Evolutionary conservation across 495 filamentous ascomycete species (phyloP).

Genomic region (Neurospora tetraspora): DNA sequence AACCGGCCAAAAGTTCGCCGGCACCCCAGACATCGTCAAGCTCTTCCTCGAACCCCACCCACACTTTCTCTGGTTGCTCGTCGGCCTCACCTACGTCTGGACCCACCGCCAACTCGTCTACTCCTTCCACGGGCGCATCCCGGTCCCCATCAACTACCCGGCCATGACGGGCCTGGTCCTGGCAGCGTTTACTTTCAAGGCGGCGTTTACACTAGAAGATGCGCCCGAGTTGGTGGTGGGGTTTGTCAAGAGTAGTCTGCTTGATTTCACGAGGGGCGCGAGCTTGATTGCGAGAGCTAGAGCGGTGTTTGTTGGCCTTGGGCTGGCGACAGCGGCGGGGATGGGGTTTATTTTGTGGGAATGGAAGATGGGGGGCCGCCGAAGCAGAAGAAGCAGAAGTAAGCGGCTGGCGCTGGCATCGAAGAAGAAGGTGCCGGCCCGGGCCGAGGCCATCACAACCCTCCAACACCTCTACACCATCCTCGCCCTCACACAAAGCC

Average conservation of each 20-base stretch:
- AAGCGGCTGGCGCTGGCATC: slow-evolving; percentile 1
- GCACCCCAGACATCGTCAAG: slow-evolving; percentile 73
- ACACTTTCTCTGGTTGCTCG: slow-evolving; percentile 61
- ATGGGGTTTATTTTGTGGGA: slow-evolving; percentile 15
- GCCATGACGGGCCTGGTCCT: slow-evolving; percentile 30
- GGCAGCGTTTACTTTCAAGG: slow-evolving; percentile 69
- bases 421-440: neutral
- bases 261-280: slow-evolving; percentile 32
- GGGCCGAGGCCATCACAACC: slow-evolving; percentile 23
- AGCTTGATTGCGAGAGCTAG: slow-evolving; percentile 42
- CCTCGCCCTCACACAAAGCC: slow-evolving; percentile 79
- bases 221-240: slow-evolving; percentile 69
- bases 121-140: slow-evolving; percentile 22
- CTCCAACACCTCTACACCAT: slow-evolving; percentile 63
- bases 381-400: slow-evolving; percentile 10
- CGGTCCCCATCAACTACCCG: slow-evolving; percentile 14
- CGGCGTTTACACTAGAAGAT: slow-evolving; percentile 72
- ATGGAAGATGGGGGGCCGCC: neutral
- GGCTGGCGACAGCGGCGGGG: slow-evolving; percentile 28
- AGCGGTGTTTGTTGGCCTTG: slow-evolving; percentile 44
- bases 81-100: slow-evolving; percentile 56
- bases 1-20: slow-evolving; percentile 89
- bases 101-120: slow-evolving; percentile 24
- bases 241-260: slow-evolving; percentile 33
- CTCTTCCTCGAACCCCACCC: slow-evolving; percentile 52